Conservation (phyloP, 1,139 yeast species). For the Hyphopichia pseudoburtonii region DNA sequence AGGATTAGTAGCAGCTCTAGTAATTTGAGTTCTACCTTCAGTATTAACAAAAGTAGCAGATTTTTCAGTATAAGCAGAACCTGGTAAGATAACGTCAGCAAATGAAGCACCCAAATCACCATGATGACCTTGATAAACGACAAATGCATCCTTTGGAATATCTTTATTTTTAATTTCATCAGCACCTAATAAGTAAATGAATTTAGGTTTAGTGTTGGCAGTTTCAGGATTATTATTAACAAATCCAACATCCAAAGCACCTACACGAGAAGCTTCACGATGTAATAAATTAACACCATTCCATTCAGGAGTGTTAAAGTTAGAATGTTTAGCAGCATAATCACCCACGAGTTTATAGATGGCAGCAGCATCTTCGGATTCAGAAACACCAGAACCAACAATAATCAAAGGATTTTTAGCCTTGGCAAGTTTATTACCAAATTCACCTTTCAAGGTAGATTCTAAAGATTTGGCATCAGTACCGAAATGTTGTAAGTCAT, state of each 20-base stretch:
- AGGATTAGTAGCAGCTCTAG: slow-evolving; percentile 88
- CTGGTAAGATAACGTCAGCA: slow-evolving; percentile 87
- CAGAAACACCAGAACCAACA: slow-evolving; percentile 79
- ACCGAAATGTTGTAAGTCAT: slow-evolving; percentile 66
- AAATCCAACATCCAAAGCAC: slow-evolving; percentile 85
- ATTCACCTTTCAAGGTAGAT: slow-evolving; percentile 63
- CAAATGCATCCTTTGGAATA: slow-evolving; percentile 83
- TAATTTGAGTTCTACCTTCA: slow-evolving; percentile 84
- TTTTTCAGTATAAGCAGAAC: slow-evolving; percentile 88
- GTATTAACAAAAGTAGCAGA: slow-evolving; percentile 87
- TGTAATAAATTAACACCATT: slow-evolving; percentile 80
- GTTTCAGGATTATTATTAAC: slow-evolving; percentile 54
- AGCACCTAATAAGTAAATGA: slow-evolving; percentile 80
- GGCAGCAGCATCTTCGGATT: slow-evolving; percentile 64
- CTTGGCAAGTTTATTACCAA: slow-evolving; percentile 64
- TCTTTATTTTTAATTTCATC: slow-evolving; percentile 73
- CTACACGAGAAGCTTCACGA: slow-evolving; percentile 84
- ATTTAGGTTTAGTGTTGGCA: slow-evolving; percentile 59
- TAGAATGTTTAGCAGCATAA: slow-evolving; percentile 57
- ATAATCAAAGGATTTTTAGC: slow-evolving; percentile 80
- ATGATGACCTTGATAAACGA: slow-evolving; percentile 89
- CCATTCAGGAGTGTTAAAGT: slow-evolving; percentile 75
- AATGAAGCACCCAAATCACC: slow-evolving; percentile 88
- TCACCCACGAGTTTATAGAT: slow-evolving; percentile 62
- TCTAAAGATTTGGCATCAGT: slow-evolving; percentile 56